phyloP scores from a whole-genome alignment of 768 basidiomycete species.

The Infundibulicybe gibba region DNA sequence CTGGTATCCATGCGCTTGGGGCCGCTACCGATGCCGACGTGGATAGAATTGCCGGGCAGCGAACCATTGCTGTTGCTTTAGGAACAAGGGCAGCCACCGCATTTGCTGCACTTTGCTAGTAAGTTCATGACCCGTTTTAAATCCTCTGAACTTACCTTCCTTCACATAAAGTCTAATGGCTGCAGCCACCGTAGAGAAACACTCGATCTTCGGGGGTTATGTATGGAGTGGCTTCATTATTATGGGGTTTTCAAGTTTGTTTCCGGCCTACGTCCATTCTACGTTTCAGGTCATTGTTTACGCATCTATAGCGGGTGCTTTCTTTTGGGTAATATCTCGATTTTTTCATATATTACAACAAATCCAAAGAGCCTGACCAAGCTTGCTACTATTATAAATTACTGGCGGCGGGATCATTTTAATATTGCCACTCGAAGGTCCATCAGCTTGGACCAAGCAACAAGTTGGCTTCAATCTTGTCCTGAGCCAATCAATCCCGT shows the following conservation, averaged over 20 bases:
- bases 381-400: too few species aligned
- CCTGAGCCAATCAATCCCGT: too few species aligned
- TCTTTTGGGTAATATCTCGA: too few species aligned
- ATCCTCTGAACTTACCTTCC: too few species aligned
- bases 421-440: too few species aligned
- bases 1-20: conserved; percentile 10
- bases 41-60: conserved; percentile 7
- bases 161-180: too few species aligned
- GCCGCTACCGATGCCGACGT: conserved; percentile 11
- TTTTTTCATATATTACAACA: too few species aligned
- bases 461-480: too few species aligned
- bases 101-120: conserved; percentile 11
- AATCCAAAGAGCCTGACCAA: too few species aligned
- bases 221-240: conserved; percentile 4
- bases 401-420: too few species aligned
- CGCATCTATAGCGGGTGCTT: too few species aligned
- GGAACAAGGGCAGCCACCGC: conserved; percentile 5
- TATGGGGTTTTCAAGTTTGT: not conserved
- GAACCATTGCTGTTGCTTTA: conserved; percentile 10
- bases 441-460: too few species aligned
- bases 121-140: not conserved
- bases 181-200: not conserved
- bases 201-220: conserved; percentile 6
- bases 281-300: not conserved
- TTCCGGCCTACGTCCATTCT: not conserved